Evolutionary conservation across 768 basidiomycete genomes (phyloP), one percentile per base, ranked within the genome.

Genomic region (Suillus sp.): DNA sequence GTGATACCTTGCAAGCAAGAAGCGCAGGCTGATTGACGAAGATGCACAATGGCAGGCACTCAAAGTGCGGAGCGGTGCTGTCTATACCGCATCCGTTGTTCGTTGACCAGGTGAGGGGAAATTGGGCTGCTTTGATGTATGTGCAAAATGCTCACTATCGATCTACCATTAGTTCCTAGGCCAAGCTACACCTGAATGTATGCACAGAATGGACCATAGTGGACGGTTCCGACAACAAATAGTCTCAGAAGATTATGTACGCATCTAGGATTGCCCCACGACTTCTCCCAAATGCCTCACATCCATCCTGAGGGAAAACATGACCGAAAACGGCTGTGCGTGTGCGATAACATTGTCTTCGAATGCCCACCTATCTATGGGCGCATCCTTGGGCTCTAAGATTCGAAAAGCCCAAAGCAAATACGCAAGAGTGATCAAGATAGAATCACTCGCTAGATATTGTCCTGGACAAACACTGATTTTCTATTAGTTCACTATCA

Each of bases 321-420:
- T 63, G 3, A 83, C 83, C 25, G 78, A 78, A 71, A 88, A 89
- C 6, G 84, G 85, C 53, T 79, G 64, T 1, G 87, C 86, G 63
- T 86, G 86, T 0, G 81, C 22, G 68, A 87, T 84, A 3, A 85
- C 80, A 7, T 78, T 80, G 65, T 87, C 83, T 4, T 81, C 83
- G 70, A 88, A 87, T 0, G 80, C 85, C 43, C 83, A 72, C 6
- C 80, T 78, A 70, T 90, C 83, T 62, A 90, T 88, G 0, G 85
- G 85, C 10, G 76, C 71, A 1, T 72, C 66, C 0, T 82, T 79
- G 64, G 85, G 82, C 35, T 81, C 67, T 5, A 72, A 72, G 43
- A 90, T 77, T 0, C 71, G 78, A 77, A 90, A 89, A 0, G 86
- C 82, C 86, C 87, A 89, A 9, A 86, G 78, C 11, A 86, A 72